Evolutionary conservation across 352 stramenopile species (phyloP), one percentile per base, ranked within the genome.

Genomic region (Peronospora farinosa): DNA sequence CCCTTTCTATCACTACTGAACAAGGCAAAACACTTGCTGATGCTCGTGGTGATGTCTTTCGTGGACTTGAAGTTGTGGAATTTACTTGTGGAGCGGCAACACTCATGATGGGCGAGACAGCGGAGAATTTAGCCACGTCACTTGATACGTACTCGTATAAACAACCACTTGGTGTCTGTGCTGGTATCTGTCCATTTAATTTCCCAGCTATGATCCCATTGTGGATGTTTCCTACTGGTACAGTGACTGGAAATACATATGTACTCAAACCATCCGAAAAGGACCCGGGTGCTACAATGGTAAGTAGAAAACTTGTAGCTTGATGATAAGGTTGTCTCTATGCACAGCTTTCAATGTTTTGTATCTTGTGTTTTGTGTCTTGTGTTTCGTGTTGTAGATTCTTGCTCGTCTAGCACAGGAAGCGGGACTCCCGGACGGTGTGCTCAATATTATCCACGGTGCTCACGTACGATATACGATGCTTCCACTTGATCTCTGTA

Each of bases 171-270:
- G 95, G 96, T 30, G 89, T 97, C 5, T 96, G 85, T 48, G 92
- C 86, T 17, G 88, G 89, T 66, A 95, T 96, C 62, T 95, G 84
- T 46, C 92, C 91, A 8, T 97, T 98, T 66, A 97, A 97, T 63
- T 98, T 98, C 74, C 94, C 94, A 8, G 92, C 91, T 38, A 98
- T 99, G 96, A 98, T 98, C 58, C 93, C 95, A 12, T 62, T 98
- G 0, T 95, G 86, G 86, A 91, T 92, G 88, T 84, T 95, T 66
- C 85, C 87, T 21, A 79, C 92, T 8, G 82, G 76, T 17, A 87
- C 86, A 17, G 88, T 95, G 33, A 81, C 77, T 12, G 96, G 96
- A 28, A 99, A 99, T 76, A 97, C 95, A 8, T 98, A 97, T 67
- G 69, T 99, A 9, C 69, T 98, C 31, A 99, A 99, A 76, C 92